Percentiles rank a stretch among this genome's conserved stretches.
Conservation (phyloP, 306 rosid genomes). For the Hippophae gyantsensis region DNA sequence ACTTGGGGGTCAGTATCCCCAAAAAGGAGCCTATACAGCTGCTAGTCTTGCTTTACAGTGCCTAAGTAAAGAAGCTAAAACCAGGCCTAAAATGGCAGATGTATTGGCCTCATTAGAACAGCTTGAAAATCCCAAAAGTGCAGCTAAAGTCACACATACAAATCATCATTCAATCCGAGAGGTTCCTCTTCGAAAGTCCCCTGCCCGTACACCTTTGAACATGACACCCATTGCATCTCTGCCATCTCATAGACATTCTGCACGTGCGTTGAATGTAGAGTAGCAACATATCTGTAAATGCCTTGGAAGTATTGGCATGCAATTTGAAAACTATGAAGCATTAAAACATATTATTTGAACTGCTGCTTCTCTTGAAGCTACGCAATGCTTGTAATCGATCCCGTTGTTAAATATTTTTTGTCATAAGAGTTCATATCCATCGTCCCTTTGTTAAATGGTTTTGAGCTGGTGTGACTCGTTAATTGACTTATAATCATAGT, state of each 20-base stretch:
- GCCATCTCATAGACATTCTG: constrained; percentile 41
- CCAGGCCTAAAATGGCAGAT: constrained; percentile 71
- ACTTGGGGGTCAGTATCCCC: constrained; percentile 82
- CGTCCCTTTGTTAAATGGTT: too few species aligned
- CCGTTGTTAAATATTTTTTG: too few species aligned
- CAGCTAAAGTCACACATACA: constrained; percentile 28
- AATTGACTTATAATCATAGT: too few species aligned
- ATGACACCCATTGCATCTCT: constrained; percentile 51
- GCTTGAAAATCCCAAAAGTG: constrained; percentile 49
- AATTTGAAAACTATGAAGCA: constrained; percentile 18
- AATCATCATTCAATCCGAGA: constrained; percentile 27
- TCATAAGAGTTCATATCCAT: too few species aligned
- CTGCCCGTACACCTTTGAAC: constrained; percentile 38
- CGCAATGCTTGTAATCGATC: too few species aligned
- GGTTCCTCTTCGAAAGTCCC: constrained; percentile 34
- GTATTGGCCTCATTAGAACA: constrained; percentile 60
- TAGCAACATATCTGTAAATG: constrained; percentile 22
- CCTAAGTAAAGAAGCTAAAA: constrained; percentile 60
- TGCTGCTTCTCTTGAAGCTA: too few species aligned
- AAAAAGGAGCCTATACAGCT: constrained; percentile 65
- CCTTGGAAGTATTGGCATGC: constrained; percentile 11
- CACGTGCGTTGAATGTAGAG: constrained; percentile 18
- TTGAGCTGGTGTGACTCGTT: too few species aligned
- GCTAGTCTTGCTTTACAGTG: constrained; percentile 72
- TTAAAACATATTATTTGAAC: constrained; percentile 14